phyloP scores from a whole-genome alignment of 1,139 yeast genomes.

The Magnusiomyces ingens region DNA sequence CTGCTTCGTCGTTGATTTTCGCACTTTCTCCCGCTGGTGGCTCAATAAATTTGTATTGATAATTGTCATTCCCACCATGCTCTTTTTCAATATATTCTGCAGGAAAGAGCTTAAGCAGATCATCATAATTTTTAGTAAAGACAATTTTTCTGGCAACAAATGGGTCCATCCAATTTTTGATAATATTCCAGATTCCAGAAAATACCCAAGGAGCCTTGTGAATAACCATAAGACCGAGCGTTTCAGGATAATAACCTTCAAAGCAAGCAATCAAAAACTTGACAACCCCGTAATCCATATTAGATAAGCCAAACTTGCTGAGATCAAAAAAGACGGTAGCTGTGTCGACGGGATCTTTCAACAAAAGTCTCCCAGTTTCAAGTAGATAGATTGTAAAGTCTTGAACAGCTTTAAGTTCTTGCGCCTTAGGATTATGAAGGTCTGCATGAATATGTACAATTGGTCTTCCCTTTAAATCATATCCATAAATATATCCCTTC shows the following conservation, averaged over 20 bases:
- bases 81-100: constrained; percentile 48
- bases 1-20: constrained; percentile 37
- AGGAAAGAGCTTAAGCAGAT: constrained; percentile 52
- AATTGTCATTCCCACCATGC: constrained; percentile 60
- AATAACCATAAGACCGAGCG: constrained; percentile 63
- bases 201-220: constrained; percentile 92
- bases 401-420: constrained; percentile 60
- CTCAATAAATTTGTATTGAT: constrained; percentile 46
- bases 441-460: constrained; percentile 66
- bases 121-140: constrained; percentile 58
- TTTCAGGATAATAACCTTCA: constrained; percentile 86
- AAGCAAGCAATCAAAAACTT: constrained; percentile 70
- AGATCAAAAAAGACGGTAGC: constrained; percentile 72
- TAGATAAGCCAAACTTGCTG: constrained; percentile 64
- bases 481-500: constrained; percentile 61
- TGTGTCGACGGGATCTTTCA: constrained; percentile 60
- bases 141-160: constrained; percentile 76
- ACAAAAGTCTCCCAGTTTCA: constrained; percentile 60
- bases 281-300: constrained; percentile 79
- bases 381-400: constrained; percentile 58
- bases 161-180: constrained; percentile 84
- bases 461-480: constrained; percentile 59
- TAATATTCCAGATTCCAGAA: constrained; percentile 76
- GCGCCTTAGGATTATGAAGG: constrained; percentile 64
- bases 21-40: constrained; percentile 50